Conservation (phyloP, 2,329 filamentous ascomycete species). For the Ophiobolus disseminans region DNA sequence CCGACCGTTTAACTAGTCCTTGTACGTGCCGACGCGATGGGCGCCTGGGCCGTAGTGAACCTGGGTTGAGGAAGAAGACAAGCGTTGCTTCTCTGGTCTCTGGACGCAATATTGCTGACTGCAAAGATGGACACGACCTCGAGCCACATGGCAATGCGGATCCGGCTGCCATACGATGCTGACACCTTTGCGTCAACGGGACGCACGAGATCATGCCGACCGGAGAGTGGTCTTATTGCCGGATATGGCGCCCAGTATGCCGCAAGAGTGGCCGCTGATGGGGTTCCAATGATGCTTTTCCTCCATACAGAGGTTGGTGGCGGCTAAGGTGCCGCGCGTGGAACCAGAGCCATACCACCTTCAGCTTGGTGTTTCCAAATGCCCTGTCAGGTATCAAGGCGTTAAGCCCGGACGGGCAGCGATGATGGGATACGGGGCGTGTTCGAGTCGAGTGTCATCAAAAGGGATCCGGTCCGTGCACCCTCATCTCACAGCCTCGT, state of each 20-base stretch:
- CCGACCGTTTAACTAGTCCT: conserved; percentile 46
- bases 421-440: conserved; percentile 25
- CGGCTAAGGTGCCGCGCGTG: conserved; percentile 34
- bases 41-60: conserved; percentile 36
- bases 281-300: conserved; percentile 19
- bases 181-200: conserved; percentile 2
- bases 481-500: conserved; percentile 33
- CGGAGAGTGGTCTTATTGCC: conserved; percentile 13
- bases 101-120: conserved; percentile 1
- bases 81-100: conserved; percentile 19
- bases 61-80: conserved; percentile 30
- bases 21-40: conserved; percentile 34
- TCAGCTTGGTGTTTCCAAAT: conserved; percentile 31
- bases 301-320: conserved; percentile 40
- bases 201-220: conserved; percentile 7
- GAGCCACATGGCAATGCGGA: conserved; percentile 13
- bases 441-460: conserved; percentile 26
- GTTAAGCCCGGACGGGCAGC: conserved; percentile 22
- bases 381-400: conserved; percentile 33
- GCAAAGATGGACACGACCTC: neutral
- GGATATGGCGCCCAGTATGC: conserved; percentile 19
- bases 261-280: conserved; percentile 23
- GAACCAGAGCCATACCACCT: conserved; percentile 30
- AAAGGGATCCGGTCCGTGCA: conserved; percentile 27
- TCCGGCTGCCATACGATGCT: conserved; percentile 6